Conservation (phyloP, 176 grass and related monocot species). For the Chloris gayana region DNA sequence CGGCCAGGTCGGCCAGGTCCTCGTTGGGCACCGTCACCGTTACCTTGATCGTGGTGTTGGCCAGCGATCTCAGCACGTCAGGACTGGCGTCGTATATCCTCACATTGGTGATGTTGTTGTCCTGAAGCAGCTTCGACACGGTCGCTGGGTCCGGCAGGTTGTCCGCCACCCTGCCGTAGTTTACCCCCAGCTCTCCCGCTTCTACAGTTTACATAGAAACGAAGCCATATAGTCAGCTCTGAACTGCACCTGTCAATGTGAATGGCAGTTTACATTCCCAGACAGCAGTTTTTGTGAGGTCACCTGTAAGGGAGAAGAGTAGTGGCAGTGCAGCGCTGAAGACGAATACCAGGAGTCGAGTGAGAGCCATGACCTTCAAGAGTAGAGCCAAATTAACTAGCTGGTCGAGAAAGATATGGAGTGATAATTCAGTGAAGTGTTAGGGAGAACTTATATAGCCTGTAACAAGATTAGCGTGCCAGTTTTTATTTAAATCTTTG, state of each 20-base stretch:
- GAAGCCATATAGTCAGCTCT: not conserved
- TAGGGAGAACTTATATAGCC: not conserved
- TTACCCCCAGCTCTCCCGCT: slow-evolving; percentile 52
- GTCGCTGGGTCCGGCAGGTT: slow-evolving; percentile 41
- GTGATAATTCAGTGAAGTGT: not conserved
- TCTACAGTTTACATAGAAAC: slow-evolving; percentile 23
- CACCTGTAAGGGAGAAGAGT: not conserved
- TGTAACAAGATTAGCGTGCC: not conserved
- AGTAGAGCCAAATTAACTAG: not conserved
- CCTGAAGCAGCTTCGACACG: slow-evolving; percentile 56
- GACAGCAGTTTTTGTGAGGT: not conserved
- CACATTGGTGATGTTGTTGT: slow-evolving; percentile 50
- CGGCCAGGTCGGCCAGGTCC: slow-evolving; percentile 31
- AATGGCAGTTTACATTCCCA: no score
- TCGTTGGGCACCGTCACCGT: slow-evolving; percentile 59
- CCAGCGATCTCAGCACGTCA: slow-evolving; percentile 39
- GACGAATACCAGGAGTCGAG: not conserved
- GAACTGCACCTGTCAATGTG: no score
- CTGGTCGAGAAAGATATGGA: no score
- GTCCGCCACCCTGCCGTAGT: slow-evolving; percentile 63
- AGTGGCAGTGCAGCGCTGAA: not conserved
- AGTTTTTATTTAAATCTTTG: no score
- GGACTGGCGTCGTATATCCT: slow-evolving; percentile 59
- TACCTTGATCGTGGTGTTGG: slow-evolving; percentile 55
- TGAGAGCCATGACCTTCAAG: not conserved